phyloP scores from a whole-genome alignment of 441 rosid genomes.

The Aquilaria agallochum region DNA sequence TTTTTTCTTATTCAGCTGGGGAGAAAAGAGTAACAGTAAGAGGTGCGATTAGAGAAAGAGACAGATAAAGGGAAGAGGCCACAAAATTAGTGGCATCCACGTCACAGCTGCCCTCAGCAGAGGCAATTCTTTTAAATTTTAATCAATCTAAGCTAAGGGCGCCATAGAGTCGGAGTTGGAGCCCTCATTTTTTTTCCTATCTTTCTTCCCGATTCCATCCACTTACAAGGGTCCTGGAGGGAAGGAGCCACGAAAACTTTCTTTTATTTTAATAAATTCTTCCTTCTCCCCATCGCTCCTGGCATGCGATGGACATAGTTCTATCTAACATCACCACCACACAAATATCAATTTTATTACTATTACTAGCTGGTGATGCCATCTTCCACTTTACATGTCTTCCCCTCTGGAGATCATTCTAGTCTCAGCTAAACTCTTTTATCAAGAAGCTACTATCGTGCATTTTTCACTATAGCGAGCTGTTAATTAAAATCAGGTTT shows the following conservation, averaged over 20 bases:
- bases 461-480: too few species aligned
- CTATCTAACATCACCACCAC: slow-evolving; percentile 35
- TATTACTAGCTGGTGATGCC: slow-evolving; percentile 29
- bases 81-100: slow-evolving; percentile 58
- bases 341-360: slow-evolving; percentile 14
- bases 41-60: too few species aligned
- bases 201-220: slow-evolving; percentile 29
- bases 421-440: too few species aligned
- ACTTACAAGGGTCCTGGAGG: slow-evolving; percentile 25
- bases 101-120: slow-evolving; percentile 19
- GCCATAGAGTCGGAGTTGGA: too few species aligned
- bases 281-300: slow-evolving; percentile 1
- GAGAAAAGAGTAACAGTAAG: too few species aligned
- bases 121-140: too few species aligned
- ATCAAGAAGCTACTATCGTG: too few species aligned
- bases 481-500: too few species aligned
- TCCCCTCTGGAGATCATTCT: slow-evolving; percentile 16
- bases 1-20: too few species aligned
- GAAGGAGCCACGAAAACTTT: slow-evolving; percentile 22
- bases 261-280: not conserved
- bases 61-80: slow-evolving; percentile 44
- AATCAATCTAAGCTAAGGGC: too few species aligned
- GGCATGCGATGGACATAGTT: slow-evolving; percentile 23
- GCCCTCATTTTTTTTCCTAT: slow-evolving; percentile 8
- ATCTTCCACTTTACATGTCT: slow-evolving; percentile 38